Conservation (phyloP, 2,329 filamentous ascomycete species). For the Madurella fahalii region DNA sequence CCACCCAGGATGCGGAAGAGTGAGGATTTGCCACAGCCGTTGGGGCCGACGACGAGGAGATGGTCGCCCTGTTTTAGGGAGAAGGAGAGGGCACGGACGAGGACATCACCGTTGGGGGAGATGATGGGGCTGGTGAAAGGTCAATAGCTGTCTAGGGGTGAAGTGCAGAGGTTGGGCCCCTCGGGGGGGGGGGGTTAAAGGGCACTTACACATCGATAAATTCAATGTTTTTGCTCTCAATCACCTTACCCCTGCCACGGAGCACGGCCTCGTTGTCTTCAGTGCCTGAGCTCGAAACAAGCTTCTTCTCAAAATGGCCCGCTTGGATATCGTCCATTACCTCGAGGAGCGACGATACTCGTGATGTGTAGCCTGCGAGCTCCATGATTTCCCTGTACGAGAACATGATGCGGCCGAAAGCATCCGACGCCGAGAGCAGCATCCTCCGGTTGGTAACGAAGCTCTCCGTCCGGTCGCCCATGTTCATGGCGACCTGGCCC, state of each 20-base stretch:
- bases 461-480: slow-evolving; percentile 68
- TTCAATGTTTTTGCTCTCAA: slow-evolving; percentile 78
- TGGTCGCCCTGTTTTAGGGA: slow-evolving; percentile 82
- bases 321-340: slow-evolving; percentile 92
- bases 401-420: slow-evolving; percentile 94
- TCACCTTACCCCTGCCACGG: slow-evolving; percentile 72
- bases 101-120: slow-evolving; percentile 90
- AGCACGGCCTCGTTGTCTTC: slow-evolving; percentile 81
- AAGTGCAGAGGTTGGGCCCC: no score
- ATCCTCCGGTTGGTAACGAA: slow-evolving; percentile 94
- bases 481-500: slow-evolving; percentile 58
- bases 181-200: not conserved
- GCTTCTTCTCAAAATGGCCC: slow-evolving; percentile 92
- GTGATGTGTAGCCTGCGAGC: slow-evolving; percentile 88
- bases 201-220: slow-evolving; percentile 70
- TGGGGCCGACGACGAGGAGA: slow-evolving; percentile 89
- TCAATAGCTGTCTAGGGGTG: not conserved
- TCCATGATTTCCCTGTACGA: slow-evolving; percentile 97
- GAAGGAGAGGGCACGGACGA: slow-evolving; percentile 83
- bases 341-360: slow-evolving; percentile 82
- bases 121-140: slow-evolving; percentile 66
- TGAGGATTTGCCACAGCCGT: slow-evolving; percentile 94
- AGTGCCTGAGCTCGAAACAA: slow-evolving; percentile 82
- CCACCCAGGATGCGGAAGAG: slow-evolving; percentile 95
- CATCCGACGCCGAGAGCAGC: slow-evolving; percentile 88